Base-by-base conservation (phyloP, 352 stramenopile species). In the Globisporangium canariense region DNA sequence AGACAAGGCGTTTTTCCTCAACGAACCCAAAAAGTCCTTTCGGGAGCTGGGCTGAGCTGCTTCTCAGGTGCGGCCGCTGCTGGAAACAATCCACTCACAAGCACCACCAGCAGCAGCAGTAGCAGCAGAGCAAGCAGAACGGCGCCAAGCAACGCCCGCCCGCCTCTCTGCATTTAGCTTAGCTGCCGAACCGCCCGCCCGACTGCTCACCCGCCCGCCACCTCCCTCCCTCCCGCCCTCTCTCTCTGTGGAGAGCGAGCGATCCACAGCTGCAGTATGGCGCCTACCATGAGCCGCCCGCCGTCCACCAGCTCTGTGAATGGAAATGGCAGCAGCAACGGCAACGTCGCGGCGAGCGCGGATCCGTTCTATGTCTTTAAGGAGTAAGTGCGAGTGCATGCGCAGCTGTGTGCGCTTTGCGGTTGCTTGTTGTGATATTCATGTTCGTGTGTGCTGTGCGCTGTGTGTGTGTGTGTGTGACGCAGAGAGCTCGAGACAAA, bases 291-390 rank as follows among this genome's bases (percentile, higher is more conserved):
- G 54, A 60, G 54, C 32, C 54, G 54, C 28, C 54, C 54, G 16
- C 54, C 54, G 54, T 20, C 49, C 49, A 55, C 49, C 49, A 55
- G 49, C 49, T 6, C 49, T 55, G 34, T 38, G 54, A 51, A 18
- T 13, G 22, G 54, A n/a, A 58, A n/a, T 7, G 18, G 10, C 54
- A 60, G 28, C 16, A 38, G 36, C 38, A 60, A 60, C 22, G 54
- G 38, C 38, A 64, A 60, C 22, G 57, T 60, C 49, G 58, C 64
- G 18, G 81, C 84, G 30, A 88, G 78, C 64, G 82, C 75, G 30
- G 84, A 93, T 58, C 84, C 84, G 47, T 93, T 89, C 71, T 93
- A 93, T 68, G 84, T 93, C 10, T 93, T 91, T 64, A 93, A 91
- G 69, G 84, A n/a, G n/a, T n/a, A n/a, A 93, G 84, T 93, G 66